Evolutionary conservation across 164 flowering plant species (phyloP), one percentile per base, ranked within the genome.

Genomic region (Nymphaea thermarum): DNA sequence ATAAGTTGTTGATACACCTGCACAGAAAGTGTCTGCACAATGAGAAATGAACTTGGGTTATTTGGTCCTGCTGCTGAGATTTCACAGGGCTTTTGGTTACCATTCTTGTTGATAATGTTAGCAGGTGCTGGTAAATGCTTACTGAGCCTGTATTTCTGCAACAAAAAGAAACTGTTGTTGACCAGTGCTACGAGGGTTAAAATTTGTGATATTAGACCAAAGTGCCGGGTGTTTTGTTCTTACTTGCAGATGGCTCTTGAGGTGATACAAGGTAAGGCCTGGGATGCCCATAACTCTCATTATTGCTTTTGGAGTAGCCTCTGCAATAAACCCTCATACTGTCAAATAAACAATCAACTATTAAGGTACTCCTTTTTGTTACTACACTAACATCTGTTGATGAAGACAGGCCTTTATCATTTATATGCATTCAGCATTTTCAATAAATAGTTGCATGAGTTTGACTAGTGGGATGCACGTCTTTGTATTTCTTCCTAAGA

Each of bases 161-260:
- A 74, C 42, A 51, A 42, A 61, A 12, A 72, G 71, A 78, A 66
- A 44, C 17, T 47, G 43, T 42, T 71, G 42, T 77, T 73, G 74
- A 66, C 62, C 42, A 57, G 51, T 45, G 43, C 43, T 11, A 64
- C 42, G 64, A 43, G 14, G 10, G 43, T 63, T 41, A 17, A 42
- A 12, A 7, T 14, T n/a, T 4, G 15, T 17, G 36, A 1, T 53
- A 10, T 15, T n/a, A n/a, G n/a, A 51, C 44, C 8, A 51, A 42
- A 41, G 6, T 15, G 43, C 12, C 5, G 16, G 44, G 44, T 43
- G 36, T 17, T 70, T 17, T 12, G 43, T 3, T 43, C 57, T 17
- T 80, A 93, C 96, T 93, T 93, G 98, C 68, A 93, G 95, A 76
- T 93, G 98, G 78, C 96, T 93, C 80, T 93, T 93, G 53, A 93